phyloP scores from a whole-genome alignment of 352 stramenopile species.

The Globisporangium cylindrosporum region DNA sequence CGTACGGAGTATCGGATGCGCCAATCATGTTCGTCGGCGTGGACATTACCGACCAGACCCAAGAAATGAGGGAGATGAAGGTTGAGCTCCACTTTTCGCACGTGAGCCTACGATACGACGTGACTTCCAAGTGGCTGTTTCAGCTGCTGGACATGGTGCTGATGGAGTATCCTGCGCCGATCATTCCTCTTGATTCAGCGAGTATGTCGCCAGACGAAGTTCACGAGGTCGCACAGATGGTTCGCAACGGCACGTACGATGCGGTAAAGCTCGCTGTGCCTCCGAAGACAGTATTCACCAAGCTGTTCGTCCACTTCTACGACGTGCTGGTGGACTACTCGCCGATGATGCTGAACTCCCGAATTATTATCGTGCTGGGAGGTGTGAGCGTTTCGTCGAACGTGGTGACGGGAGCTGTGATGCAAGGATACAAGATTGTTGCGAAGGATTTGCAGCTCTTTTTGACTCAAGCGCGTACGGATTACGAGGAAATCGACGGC shows the following conservation, averaged over 20 bases:
- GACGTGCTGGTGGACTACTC: slow-evolving; percentile 81
- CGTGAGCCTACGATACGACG: slow-evolving; percentile 78
- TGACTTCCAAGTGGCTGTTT: slow-evolving; percentile 77
- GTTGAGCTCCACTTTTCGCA: slow-evolving; percentile 85
- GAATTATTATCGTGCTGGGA: slow-evolving; percentile 73
- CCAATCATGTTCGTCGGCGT: slow-evolving; percentile 79
- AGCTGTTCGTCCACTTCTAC: slow-evolving; percentile 86
- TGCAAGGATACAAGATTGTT: slow-evolving; percentile 86
- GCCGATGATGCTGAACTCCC: slow-evolving; percentile 52
- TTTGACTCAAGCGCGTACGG: slow-evolving; percentile 54
- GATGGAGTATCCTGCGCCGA: slow-evolving; percentile 77
- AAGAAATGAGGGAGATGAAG: slow-evolving; percentile 88
- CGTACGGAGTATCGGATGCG: slow-evolving; percentile 67
- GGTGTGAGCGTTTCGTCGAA: slow-evolving; percentile 81
- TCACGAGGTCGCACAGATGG: slow-evolving; percentile 34
- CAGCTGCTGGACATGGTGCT: slow-evolving; percentile 75
- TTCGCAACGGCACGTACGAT: slow-evolving; percentile 36
- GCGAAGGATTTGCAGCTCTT: slow-evolving; percentile 70
- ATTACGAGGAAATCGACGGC: slow-evolving; percentile 72
- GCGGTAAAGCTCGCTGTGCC: slow-evolving; percentile 62
- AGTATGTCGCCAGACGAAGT: slow-evolving; percentile 58
- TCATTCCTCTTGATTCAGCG: slow-evolving; percentile 81
- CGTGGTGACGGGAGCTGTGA: slow-evolving; percentile 78
- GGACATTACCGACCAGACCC: slow-evolving; percentile 77
- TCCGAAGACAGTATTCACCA: slow-evolving; percentile 84